These are phyloP conservation scores for Monosporascus sp. DNA, from an alignment of 2,329 filamentous ascomycete genomes.

Conservation along the genomic window DNA sequence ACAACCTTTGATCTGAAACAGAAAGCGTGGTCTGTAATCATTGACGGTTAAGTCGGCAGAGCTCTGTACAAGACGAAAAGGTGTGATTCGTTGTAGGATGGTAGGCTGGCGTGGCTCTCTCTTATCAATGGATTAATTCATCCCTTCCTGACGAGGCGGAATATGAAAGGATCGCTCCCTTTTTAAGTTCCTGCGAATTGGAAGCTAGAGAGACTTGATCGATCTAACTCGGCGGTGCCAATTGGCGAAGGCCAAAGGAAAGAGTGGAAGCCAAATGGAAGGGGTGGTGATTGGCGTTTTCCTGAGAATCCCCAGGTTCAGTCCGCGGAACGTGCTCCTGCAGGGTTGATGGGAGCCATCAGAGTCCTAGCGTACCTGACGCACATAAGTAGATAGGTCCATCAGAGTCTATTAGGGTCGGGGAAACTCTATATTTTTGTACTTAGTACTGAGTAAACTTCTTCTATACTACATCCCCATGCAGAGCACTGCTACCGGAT, in stretches of 20 bases:
- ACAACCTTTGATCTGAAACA: not conserved
- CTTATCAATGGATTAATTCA: not conserved
- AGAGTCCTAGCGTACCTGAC: not conserved
- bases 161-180: not conserved
- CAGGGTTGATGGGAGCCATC: not conserved
- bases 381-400: not conserved
- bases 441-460: not conserved
- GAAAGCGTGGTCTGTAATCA: not conserved
- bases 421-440: not conserved
- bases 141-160: not conserved
- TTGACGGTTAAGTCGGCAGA: not conserved
- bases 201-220: not conserved
- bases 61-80: not conserved
- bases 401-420: not conserved
- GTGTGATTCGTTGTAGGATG: not conserved
- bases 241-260: not conserved
- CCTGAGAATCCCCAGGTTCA: conserved; percentile 15
- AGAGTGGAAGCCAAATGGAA: conserved; percentile 6
- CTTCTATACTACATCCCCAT: not conserved
- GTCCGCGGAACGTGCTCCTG: not conserved
- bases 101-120: not conserved
- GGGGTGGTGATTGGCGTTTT: conserved; percentile 19
- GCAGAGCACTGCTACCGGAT: too few species aligned
- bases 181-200: not conserved
- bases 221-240: not conserved